These are phyloP conservation scores for Suillus hirtellus DNA, from an alignment of 768 basidiomycete species.

Conservation along the genomic window DNA sequence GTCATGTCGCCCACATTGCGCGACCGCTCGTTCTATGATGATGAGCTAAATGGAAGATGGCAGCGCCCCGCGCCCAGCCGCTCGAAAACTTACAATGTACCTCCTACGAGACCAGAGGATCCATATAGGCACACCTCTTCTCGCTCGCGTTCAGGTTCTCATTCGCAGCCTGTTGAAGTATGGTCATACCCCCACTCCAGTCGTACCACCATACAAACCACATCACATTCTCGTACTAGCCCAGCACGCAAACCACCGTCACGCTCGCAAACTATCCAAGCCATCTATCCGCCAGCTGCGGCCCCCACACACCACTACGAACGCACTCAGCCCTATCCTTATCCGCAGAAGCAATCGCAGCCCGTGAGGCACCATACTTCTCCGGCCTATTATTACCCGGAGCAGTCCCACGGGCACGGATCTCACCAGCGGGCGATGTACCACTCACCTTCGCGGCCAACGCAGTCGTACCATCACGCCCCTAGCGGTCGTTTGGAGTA, in stretches of 20 bases:
- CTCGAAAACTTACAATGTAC: slow-evolving; percentile 1
- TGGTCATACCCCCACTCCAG: slow-evolving; percentile 19
- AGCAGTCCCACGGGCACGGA: slow-evolving; percentile 16
- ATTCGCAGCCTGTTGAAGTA: slow-evolving; percentile 19
- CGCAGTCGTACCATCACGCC: slow-evolving; percentile 25
- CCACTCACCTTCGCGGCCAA: slow-evolving; percentile 28
- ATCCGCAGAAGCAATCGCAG: slow-evolving; percentile 25
- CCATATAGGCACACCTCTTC: slow-evolving; percentile 23
- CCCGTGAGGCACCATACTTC: slow-evolving; percentile 21
- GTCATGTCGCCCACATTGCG: slow-evolving; percentile 29
- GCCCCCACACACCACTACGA: slow-evolving; percentile 11
- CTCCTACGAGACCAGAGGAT: slow-evolving; percentile 17
- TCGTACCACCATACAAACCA: slow-evolving; percentile 21
- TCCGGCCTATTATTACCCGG: slow-evolving; percentile 22
- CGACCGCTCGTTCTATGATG: slow-evolving; percentile 33
- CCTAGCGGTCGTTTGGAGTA: slow-evolving; percentile 22
- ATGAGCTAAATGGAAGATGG: slow-evolving; percentile 12
- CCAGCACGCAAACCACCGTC: slow-evolving; percentile 12
- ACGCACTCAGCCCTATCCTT: slow-evolving; percentile 14
- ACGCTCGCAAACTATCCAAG: slow-evolving; percentile 18
- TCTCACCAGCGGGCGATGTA: slow-evolving; percentile 20
- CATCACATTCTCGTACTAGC: slow-evolving; percentile 20
- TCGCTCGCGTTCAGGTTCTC: slow-evolving; percentile 26
- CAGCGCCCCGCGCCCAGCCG: slow-evolving; percentile 13
- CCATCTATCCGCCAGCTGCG: slow-evolving; percentile 17